Evolutionary conservation across 179 eudicot species (phyloP).

Genomic region (Carnegiea gigantea): DNA sequence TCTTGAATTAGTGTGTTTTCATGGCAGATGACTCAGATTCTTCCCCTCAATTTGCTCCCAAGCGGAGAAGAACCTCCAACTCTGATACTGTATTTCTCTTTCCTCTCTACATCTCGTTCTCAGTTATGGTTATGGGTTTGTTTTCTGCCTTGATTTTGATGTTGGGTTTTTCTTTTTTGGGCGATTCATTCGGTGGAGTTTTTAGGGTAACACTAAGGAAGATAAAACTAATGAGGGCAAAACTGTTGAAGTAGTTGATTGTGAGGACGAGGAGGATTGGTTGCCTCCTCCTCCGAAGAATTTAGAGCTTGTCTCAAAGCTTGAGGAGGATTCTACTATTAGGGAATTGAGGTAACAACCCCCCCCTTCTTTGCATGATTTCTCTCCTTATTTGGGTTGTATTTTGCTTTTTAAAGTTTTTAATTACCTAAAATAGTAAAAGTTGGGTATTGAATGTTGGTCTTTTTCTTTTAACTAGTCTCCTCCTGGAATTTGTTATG

Average conservation of each 20-base stretch:
- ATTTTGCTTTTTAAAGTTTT: background rate
- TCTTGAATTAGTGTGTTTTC: background rate
- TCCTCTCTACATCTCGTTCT: background rate
- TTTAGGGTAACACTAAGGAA: slow-evolving; percentile 38
- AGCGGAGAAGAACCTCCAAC: slow-evolving; percentile 17
- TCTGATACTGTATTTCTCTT: slow-evolving; percentile 7
- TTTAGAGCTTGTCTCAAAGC: slow-evolving; percentile 21
- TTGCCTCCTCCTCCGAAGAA: slow-evolving; percentile 65
- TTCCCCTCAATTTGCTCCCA: slow-evolving; percentile 3
- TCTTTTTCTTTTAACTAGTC: background rate
- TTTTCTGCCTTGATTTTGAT: slow-evolving; percentile 12
- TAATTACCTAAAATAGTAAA: background rate
- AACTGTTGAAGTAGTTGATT: slow-evolving; percentile 29
- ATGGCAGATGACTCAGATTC: slow-evolving; percentile 18
- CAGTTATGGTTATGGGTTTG: background rate
- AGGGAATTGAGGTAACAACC: slow-evolving; percentile 55
- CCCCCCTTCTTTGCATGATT: background rate
- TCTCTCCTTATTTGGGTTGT: background rate
- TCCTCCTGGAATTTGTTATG: background rate
- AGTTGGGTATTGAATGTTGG: background rate
- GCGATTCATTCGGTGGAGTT: slow-evolving; percentile 1
- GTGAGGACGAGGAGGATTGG: slow-evolving; percentile 64
- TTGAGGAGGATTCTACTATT: slow-evolving; percentile 50
- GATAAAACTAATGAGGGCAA: slow-evolving; percentile 23
- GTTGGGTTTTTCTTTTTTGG: background rate